These are phyloP conservation scores for Dalechampia spathulata DNA, from an alignment of 441 rosid species.

Conservation along the genomic window DNA sequence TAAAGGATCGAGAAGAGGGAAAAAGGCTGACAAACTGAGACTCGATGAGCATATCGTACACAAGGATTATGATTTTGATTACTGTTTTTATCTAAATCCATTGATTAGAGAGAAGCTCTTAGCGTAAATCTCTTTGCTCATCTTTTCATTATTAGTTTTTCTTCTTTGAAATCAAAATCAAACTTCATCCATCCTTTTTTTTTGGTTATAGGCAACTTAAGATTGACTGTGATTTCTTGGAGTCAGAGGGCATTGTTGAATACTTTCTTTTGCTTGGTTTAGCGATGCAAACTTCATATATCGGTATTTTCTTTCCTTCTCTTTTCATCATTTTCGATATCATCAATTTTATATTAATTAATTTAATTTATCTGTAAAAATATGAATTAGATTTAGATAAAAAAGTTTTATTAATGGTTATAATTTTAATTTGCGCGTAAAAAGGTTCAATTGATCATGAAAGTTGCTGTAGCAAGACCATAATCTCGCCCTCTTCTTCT, in stretches of 20 bases:
- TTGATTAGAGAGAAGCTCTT: conserved; percentile 31
- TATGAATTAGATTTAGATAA: too few relatives aligned
- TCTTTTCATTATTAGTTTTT: background rate
- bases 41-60: conserved; percentile 27
- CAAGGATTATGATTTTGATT: conserved; percentile 49
- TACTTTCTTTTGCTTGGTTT: conserved; percentile 48
- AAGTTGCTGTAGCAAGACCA: background rate
- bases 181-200: background rate
- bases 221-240: conserved; percentile 45
- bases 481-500: background rate
- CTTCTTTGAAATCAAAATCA: too few relatives aligned
- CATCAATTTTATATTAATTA: too few relatives aligned
- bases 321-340: too few relatives aligned
- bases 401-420: too few relatives aligned
- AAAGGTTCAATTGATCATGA: conserved; percentile 14
- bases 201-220: conserved; percentile 41
- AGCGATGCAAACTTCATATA: conserved; percentile 25
- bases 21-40: conserved; percentile 22
- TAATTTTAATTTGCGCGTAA: too few relatives aligned
- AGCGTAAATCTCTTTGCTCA: conserved; percentile 21
- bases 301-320: conserved; percentile 40
- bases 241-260: conserved; percentile 43
- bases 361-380: too few relatives aligned
- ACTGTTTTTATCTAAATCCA: conserved; percentile 46
- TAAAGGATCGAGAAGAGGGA: conserved; percentile 50